Evolutionary conservation across 306 rosid species (phyloP).

Genomic region (Rosa chinensis): DNA sequence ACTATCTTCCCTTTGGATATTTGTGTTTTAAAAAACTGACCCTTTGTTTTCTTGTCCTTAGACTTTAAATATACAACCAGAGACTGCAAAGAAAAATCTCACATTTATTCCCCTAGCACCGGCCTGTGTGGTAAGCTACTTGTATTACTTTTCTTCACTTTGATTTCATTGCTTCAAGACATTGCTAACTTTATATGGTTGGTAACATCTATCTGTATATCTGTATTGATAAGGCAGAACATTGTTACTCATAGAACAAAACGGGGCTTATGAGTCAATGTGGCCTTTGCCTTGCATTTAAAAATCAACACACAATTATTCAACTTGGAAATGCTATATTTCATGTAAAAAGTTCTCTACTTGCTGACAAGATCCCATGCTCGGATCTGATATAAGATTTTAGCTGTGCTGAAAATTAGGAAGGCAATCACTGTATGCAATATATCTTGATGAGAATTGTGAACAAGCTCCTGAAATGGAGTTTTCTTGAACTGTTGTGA

Average conservation of each 20-base stretch:
- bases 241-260: neutral
- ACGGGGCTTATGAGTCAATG: neutral
- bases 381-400: neutral
- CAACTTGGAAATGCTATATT: neutral
- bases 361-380: neutral
- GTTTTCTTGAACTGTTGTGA: neutral
- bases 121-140: constrained; percentile 86
- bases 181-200: neutral
- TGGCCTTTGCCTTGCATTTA: neutral
- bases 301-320: neutral
- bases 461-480: neutral
- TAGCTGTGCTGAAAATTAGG: neutral
- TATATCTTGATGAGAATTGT: neutral
- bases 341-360: neutral
- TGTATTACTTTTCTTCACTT: neutral
- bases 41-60: constrained; percentile 26
- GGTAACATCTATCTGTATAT: neutral
- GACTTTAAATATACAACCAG: constrained; percentile 75
- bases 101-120: constrained; percentile 96
- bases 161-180: neutral
- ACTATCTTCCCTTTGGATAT: neutral
- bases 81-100: constrained; percentile 68
- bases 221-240: neutral
- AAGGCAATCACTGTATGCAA: neutral
- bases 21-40: constrained; percentile 27